These are phyloP conservation scores for Termitomyces eurrhizus DNA, from an alignment of 768 basidiomycete species.

Conservation along the genomic window DNA sequence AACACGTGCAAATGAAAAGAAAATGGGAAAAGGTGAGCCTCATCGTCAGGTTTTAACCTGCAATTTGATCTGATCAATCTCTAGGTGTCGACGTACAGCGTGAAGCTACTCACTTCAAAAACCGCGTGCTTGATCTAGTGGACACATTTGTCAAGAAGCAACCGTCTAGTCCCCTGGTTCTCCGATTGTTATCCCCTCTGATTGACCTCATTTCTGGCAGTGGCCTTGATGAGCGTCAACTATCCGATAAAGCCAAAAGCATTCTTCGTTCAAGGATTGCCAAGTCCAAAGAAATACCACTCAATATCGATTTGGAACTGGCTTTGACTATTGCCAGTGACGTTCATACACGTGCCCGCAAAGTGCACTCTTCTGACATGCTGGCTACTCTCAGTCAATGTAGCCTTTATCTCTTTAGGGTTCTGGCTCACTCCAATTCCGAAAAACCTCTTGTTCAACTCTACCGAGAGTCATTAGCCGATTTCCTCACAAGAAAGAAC, in stretches of 20 bases:
- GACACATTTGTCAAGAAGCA: constrained; percentile 81
- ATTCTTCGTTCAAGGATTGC: constrained; percentile 71
- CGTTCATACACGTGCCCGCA: constrained; percentile 71
- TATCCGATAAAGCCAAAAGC: constrained; percentile 84
- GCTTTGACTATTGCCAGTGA: constrained; percentile 48
- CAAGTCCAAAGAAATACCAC: constrained; percentile 68
- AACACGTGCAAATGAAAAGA: constrained; percentile 56
- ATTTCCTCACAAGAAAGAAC: constrained; percentile 79
- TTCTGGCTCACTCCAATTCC: constrained; percentile 37
- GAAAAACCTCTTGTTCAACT: constrained; percentile 43
- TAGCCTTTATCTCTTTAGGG: constrained; percentile 65
- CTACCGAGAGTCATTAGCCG: constrained; percentile 64
- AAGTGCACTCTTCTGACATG: constrained; percentile 56
- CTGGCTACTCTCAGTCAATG: constrained; percentile 63
- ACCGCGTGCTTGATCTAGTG: constrained; percentile 91
- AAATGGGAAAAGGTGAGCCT: constrained; percentile 58
- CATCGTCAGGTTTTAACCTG: neutral
- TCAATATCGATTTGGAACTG: constrained; percentile 39
- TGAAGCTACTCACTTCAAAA: constrained; percentile 95
- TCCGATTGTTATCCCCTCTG: constrained; percentile 71
- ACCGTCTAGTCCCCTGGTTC: constrained; percentile 62
- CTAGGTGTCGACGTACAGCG: constrained; percentile 68
- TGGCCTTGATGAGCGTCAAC: constrained; percentile 75
- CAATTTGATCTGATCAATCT: neutral
- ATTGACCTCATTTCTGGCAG: constrained; percentile 68